A percentile compares a stretch with the other conserved stretches of the same genome.
Evolutionary conservation across 495 filamentous ascomycete species (phyloP).

Genomic region (Symbiotaphrina buchneri): DNA sequence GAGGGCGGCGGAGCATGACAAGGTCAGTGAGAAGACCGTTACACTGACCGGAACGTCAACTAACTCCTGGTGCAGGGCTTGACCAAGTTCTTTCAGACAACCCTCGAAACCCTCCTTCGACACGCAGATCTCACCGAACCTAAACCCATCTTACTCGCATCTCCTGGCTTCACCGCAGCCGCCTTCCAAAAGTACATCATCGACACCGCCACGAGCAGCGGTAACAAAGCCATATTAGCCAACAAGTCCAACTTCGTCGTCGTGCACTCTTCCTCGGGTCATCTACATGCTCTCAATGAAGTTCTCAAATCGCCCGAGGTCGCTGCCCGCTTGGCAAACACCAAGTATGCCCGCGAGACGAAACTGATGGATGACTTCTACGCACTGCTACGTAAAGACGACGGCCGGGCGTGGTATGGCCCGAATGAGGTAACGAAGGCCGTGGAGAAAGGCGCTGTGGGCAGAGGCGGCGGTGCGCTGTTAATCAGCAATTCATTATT

Average conservation of each 20-base stretch:
- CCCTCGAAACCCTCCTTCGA: slow-evolving; percentile 49
- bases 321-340: slow-evolving; percentile 50
- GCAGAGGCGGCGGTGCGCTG: slow-evolving; percentile 60
- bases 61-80: slow-evolving; percentile 28
- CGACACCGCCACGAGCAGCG: slow-evolving; percentile 38
- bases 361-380: slow-evolving; percentile 72
- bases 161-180: slow-evolving; percentile 67
- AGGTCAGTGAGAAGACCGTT: slow-evolving; percentile 11
- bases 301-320: slow-evolving; percentile 63
- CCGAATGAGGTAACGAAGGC: slow-evolving; percentile 67
- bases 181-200: slow-evolving; percentile 68
- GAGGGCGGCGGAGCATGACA: slow-evolving; percentile 38
- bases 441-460: slow-evolving; percentile 73
- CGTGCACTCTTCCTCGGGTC: slow-evolving; percentile 65
- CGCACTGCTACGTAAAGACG: slow-evolving; percentile 58
- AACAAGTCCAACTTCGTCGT: slow-evolving; percentile 44
- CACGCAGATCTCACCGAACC: slow-evolving; percentile 52
- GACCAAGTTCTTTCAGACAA: slow-evolving; percentile 59
- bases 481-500: slow-evolving; percentile 75
- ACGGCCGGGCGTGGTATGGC: slow-evolving; percentile 83
- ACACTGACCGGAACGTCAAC: neutral
- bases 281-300: slow-evolving; percentile 70
- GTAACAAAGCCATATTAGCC: slow-evolving; percentile 38
- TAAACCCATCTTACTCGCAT: slow-evolving; percentile 65
- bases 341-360: slow-evolving; percentile 71